Evolutionary conservation across 164 flowering plant species (phyloP).

Genomic region (Magnolia changhungtana): DNA sequence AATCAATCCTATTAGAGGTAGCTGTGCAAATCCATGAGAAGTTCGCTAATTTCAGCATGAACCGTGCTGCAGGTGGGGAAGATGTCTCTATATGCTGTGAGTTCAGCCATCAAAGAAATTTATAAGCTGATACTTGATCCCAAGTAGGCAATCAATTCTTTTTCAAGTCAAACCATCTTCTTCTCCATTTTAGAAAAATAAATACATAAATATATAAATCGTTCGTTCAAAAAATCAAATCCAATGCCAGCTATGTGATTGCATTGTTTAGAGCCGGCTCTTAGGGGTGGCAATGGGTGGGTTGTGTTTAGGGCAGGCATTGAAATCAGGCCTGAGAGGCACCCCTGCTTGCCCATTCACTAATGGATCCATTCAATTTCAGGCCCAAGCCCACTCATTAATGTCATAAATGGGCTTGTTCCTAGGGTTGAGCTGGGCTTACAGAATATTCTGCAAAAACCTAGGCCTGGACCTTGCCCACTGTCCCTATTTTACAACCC

Average conservation of each 20-base stretch:
- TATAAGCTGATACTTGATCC: slow-evolving; percentile 90
- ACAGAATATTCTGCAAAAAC: not conserved
- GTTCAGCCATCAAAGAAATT: slow-evolving; percentile 90
- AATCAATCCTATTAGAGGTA: slow-evolving; percentile 1
- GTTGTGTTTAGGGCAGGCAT: not conserved
- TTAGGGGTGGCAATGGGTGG: not conserved
- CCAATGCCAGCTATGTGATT: no score
- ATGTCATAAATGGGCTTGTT: no score
- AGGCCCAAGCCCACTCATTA: not conserved
- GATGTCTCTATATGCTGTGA: slow-evolving; percentile 89
- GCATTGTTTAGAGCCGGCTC: not conserved
- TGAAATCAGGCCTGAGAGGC: not conserved
- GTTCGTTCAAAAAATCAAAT: no score
- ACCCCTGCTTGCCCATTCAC: not conserved
- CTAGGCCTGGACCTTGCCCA: not conserved
- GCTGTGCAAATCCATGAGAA: not conserved
- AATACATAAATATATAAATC: no score
- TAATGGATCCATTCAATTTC: not conserved
- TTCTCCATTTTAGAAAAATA: not conserved
- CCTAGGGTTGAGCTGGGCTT: not conserved
- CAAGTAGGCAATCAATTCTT: slow-evolving; percentile 42
- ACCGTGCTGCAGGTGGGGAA: slow-evolving; percentile 70
- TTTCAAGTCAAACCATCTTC: not conserved
- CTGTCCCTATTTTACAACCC: not conserved
- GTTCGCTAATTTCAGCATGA: not conserved